phyloP scores from a whole-genome alignment of 1,284 basidiomycete genomes.

The Pisolithus thermaeus region DNA sequence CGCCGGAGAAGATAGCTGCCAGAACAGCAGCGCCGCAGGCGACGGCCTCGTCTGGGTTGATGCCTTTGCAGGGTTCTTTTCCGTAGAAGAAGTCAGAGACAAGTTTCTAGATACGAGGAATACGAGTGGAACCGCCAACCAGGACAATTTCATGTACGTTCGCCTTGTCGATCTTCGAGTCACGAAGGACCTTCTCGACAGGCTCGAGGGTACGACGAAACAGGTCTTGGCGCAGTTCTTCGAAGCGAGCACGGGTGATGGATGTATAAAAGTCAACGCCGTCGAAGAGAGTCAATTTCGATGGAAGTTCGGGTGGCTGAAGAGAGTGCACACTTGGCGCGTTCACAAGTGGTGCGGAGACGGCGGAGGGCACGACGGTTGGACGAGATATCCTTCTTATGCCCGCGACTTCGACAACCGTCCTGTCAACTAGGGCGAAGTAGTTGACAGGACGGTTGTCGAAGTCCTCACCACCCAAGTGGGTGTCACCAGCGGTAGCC shows the following conservation, averaged over 20 bases:
- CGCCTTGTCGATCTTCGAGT: background rate
- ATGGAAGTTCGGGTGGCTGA: constrained; percentile 82
- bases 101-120: constrained; percentile 96
- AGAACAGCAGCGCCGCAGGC: constrained; percentile 97
- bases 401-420: no score
- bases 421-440: no score
- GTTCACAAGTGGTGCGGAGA: constrained; percentile 97
- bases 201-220: constrained; percentile 99
- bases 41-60: constrained; percentile 94
- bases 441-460: constrained; percentile 95
- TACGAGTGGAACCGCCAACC: constrained; percentile 97
- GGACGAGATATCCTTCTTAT: constrained; percentile 78
- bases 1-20: constrained; percentile 91
- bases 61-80: constrained; percentile 89
- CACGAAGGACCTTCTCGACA: constrained; percentile 85
- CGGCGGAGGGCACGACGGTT: constrained; percentile 94
- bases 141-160: constrained; percentile 49
- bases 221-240: constrained; percentile 97
- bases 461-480: constrained; percentile 99
- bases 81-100: constrained; percentile 82
- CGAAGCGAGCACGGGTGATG: constrained; percentile 96
- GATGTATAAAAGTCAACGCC: constrained; percentile 98
- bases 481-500: constrained; percentile 97
- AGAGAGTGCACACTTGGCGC: constrained; percentile 95
- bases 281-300: constrained; percentile 90